These are phyloP conservation scores for Linnemannia zychae DNA, from an alignment of 192 early-diverging fungal genomes.

Conservation along the genomic window DNA sequence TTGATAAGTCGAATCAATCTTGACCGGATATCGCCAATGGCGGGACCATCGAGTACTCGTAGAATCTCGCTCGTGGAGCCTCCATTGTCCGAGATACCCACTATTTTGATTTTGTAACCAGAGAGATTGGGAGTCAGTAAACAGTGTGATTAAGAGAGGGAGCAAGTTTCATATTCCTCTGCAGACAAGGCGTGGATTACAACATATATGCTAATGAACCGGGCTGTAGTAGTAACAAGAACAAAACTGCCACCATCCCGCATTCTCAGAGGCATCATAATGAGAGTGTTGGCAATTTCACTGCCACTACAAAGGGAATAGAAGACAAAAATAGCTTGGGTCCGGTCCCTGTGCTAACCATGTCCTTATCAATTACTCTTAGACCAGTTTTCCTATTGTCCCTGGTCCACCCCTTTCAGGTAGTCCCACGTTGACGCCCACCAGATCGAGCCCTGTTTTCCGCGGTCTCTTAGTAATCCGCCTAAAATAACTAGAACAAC, in stretches of 20 bases:
- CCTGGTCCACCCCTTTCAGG: neutral
- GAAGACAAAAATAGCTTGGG: neutral
- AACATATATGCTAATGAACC: no score
- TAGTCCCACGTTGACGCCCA: neutral
- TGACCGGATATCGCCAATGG: slow-evolving; percentile 81
- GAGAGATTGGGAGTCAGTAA: neutral
- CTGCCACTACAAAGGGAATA: neutral
- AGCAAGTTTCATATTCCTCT: neutral
- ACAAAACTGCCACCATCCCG: neutral
- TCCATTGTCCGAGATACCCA: slow-evolving; percentile 84
- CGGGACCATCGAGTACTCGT: slow-evolving; percentile 80
- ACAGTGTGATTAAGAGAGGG: neutral
- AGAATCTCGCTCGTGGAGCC: slow-evolving; percentile 76
- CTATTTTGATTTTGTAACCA: slow-evolving; percentile 11
- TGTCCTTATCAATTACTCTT: neutral
- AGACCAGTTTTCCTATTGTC: neutral
- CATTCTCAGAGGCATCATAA: neutral
- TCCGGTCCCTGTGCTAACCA: neutral
- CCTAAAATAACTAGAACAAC: neutral
- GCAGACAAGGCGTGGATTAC: no score
- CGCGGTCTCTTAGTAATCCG: neutral
- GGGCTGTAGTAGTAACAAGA: neutral
- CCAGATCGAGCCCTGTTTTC: neutral
- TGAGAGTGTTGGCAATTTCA: neutral
- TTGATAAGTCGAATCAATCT: slow-evolving; percentile 76